These are phyloP conservation scores for Exophiala viscosa DNA, from an alignment of 2,329 filamentous ascomycete species.

Conservation along the genomic window DNA sequence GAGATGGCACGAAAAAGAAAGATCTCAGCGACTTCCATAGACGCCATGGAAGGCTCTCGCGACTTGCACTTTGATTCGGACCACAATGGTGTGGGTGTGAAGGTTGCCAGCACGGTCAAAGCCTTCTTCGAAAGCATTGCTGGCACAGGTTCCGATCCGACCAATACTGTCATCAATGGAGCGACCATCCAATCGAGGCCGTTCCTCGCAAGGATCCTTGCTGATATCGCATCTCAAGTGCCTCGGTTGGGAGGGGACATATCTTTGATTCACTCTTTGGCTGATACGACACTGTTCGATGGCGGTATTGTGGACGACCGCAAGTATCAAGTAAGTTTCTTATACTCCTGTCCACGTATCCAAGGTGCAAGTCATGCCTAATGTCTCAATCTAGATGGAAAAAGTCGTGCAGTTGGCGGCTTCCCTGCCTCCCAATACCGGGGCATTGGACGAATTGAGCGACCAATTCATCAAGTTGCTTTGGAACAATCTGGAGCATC, in stretches of 20 bases:
- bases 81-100: slow-evolving; percentile 5
- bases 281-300: slow-evolving; percentile 27
- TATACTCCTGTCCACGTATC: background rate
- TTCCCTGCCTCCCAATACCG: slow-evolving; percentile 29
- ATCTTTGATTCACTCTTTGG: slow-evolving; percentile 25
- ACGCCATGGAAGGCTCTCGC: slow-evolving; percentile 16
- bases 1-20: slow-evolving; percentile 17
- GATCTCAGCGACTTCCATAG: slow-evolving; percentile 18
- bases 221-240: slow-evolving; percentile 27
- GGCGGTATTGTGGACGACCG: slow-evolving; percentile 29
- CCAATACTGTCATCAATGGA: slow-evolving; percentile 29
- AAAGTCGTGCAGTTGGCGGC: slow-evolving; percentile 27
- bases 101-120: slow-evolving; percentile 16
- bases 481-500: slow-evolving; percentile 35
- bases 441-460: slow-evolving; percentile 28
- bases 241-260: slow-evolving; percentile 25
- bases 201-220: slow-evolving; percentile 19
- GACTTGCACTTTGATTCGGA: slow-evolving; percentile 8
- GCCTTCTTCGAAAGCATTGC: slow-evolving; percentile 23
- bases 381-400: slow-evolving; percentile 24
- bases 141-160: slow-evolving; percentile 21
- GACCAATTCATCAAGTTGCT: slow-evolving; percentile 31
- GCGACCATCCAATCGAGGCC: slow-evolving; percentile 20
- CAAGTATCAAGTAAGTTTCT: slow-evolving; percentile 26
- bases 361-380: background rate